These are phyloP conservation scores for Populus deltoides DNA, from an alignment of 345 rosid species.

Conservation along the genomic window DNA sequence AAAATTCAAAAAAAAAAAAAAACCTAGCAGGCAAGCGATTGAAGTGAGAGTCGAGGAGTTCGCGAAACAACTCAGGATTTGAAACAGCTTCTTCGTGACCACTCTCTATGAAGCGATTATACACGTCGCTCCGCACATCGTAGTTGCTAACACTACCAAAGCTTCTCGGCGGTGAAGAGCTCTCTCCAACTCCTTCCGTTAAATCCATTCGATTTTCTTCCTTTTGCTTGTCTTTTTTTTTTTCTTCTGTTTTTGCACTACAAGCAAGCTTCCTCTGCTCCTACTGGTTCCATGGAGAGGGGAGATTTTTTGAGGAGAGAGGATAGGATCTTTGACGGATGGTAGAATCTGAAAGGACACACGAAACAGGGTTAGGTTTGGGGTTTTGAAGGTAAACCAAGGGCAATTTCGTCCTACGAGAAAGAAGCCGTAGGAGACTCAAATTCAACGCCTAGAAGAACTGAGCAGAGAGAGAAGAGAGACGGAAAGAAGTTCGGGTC, in stretches of 20 bases:
- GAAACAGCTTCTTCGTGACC: conserved; percentile 45
- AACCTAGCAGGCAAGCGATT: conserved; percentile 68
- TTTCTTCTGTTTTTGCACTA: neutral
- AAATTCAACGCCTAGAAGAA: neutral
- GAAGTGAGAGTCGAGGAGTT: conserved; percentile 58
- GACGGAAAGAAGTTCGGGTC: neutral
- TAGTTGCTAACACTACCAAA: conserved; percentile 39
- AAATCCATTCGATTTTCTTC: conserved; percentile 46
- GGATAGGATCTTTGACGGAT: conserved; percentile 49
- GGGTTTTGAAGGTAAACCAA: neutral
- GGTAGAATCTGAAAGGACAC: conserved; percentile 35
- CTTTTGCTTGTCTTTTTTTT: neutral
- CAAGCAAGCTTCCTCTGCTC: neutral
- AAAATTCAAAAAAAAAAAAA: neutral
- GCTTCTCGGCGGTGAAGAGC: conserved; percentile 75
- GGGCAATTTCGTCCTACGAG: conserved; percentile 26
- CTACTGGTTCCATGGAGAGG: neutral
- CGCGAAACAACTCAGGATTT: conserved; percentile 52
- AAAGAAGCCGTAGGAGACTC: neutral
- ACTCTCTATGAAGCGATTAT: conserved; percentile 49
- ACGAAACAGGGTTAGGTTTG: neutral
- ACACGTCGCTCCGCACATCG: conserved; percentile 53
- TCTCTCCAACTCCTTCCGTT: conserved; percentile 72
- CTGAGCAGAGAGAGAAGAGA: neutral
- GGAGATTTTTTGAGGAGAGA: neutral